These are phyloP conservation scores for Polygonum aviculare DNA, from an alignment of 148 eudicot species.

Conservation along the genomic window DNA sequence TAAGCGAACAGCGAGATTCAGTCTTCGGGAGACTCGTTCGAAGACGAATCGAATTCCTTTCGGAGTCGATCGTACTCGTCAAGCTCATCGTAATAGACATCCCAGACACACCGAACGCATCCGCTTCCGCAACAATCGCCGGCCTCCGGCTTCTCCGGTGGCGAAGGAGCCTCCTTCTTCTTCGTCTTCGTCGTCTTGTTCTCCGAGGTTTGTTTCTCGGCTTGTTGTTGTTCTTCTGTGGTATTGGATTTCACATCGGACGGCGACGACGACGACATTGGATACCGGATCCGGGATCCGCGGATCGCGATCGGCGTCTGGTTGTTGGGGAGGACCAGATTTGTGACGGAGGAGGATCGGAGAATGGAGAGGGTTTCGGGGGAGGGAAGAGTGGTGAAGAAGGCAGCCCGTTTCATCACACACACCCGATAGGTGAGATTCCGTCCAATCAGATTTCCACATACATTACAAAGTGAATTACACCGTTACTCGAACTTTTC, in stretches of 20 bases:
- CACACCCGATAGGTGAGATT: background rate
- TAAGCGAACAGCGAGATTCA: background rate
- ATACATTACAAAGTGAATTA: no score
- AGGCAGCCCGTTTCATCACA: background rate
- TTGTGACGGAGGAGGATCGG: background rate
- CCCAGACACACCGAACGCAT: conserved; percentile 79
- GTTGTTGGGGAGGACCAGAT: background rate
- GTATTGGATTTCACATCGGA: background rate
- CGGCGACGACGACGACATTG: background rate
- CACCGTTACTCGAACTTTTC: no score
- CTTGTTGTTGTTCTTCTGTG: background rate
- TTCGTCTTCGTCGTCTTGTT: conserved; percentile 1
- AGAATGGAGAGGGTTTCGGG: background rate
- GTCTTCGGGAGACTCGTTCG: background rate
- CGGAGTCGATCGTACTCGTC: conserved; percentile 37
- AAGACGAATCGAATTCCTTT: conserved; percentile 8
- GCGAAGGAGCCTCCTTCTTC: conserved; percentile 20
- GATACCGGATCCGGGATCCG: background rate
- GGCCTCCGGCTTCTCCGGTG: conserved; percentile 72
- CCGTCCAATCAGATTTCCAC: background rate
- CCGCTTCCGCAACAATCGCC: conserved; percentile 81
- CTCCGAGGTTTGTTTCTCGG: background rate
- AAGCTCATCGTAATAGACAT: conserved; percentile 57
- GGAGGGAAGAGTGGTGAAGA: background rate
- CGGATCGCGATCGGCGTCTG: background rate